Conservation (phyloP, 139 green algal species). For the Picocystis salinarum region DNA sequence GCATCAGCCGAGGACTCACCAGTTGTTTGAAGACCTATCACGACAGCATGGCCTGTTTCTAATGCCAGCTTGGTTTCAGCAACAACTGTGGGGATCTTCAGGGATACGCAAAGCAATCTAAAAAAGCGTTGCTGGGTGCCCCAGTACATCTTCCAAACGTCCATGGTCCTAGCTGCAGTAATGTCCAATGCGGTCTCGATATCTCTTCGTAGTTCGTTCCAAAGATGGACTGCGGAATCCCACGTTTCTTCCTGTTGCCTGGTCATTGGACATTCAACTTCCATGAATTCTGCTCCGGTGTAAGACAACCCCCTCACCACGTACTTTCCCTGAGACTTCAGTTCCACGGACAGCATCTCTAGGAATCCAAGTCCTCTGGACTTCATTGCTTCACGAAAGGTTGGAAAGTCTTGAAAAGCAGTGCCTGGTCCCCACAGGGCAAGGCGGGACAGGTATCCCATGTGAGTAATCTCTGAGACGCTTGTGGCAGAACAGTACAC, state of each 20-base stretch:
- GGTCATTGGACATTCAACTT: too few relatives aligned
- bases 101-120: conserved; percentile 65
- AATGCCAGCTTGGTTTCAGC: conserved; percentile 36
- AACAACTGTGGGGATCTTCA: conserved; percentile 52
- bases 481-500: conserved; percentile 65
- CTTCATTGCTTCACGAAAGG: conserved; percentile 57
- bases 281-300: too few relatives aligned
- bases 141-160: conserved; percentile 51
- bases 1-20: too few relatives aligned
- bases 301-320: conserved; percentile 52
- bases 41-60: conserved; percentile 32
- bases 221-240: too few relatives aligned
- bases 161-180: conserved; percentile 20
- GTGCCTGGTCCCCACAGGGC: conserved; percentile 50
- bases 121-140: conserved; percentile 77
- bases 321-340: conserved; percentile 66
- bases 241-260: too few relatives aligned
- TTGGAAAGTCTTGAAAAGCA: conserved; percentile 28
- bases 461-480: conserved; percentile 48
- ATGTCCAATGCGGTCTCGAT: conserved; percentile 20
- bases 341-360: conserved; percentile 68
- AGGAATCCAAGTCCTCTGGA: conserved; percentile 34
- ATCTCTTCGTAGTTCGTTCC: conserved; percentile 1
- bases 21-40: conserved; percentile 45
- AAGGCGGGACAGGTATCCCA: conserved; percentile 57